Conservation (phyloP, 331 rosid species). For the Pyracantha coccinea region DNA sequence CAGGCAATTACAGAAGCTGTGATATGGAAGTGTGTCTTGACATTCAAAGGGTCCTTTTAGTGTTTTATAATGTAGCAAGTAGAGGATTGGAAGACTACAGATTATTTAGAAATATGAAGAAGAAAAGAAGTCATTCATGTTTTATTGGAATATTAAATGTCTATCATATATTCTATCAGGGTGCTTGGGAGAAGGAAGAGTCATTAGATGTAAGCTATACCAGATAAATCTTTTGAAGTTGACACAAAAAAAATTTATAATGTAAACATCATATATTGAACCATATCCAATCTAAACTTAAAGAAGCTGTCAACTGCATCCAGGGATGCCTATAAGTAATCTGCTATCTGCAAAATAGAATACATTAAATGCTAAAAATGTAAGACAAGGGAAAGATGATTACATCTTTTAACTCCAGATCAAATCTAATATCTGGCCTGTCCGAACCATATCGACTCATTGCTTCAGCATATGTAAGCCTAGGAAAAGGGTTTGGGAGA, state of each 20-base stretch:
- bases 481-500: slow-evolving; percentile 86
- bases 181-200: neutral
- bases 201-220: neutral
- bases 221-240: neutral
- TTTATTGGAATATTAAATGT: neutral
- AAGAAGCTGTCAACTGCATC: neutral
- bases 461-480: slow-evolving; percentile 98
- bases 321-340: neutral
- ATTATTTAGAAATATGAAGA: neutral
- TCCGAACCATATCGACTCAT: slow-evolving; percentile 91
- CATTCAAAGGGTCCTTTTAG: neutral
- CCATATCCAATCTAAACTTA: neutral
- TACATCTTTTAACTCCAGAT: slow-evolving; percentile 91
- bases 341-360: neutral
- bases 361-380: neutral
- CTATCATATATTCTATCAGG: neutral
- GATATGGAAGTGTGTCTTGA: neutral
- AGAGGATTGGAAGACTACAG: neutral
- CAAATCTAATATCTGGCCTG: slow-evolving; percentile 82
- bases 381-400: slow-evolving; percentile 11
- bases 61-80: neutral
- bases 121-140: neutral
- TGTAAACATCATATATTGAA: neutral
- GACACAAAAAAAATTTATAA: neutral
- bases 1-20: neutral